Base-by-base conservation (phyloP, 805 yeast species). In the Candida vaughaniae region DNA sequence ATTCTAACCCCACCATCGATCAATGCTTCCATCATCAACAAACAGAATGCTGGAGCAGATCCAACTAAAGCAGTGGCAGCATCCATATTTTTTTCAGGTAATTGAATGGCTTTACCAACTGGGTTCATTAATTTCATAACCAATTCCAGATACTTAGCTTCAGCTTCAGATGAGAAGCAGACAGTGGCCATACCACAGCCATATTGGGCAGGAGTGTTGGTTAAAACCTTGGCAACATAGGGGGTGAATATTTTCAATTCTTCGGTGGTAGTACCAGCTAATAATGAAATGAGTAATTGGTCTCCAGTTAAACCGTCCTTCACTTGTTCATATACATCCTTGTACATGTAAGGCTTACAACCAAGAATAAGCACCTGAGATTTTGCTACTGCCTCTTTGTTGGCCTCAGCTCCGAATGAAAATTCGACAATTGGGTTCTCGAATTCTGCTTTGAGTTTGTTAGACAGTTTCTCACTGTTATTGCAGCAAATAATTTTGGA, bases 41-140 rank as follows among this genome's bases (percentile, higher is more conserved):
- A 71, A 35, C 87, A 85, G 59, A 91, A 93, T 0, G 99, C 99
- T 1, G 98, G 97, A 1, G 96, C 99, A 1, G 96, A 87, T 1
- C 99, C 99, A 39, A 93, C 88, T 32, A 93, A 72, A 0, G 96
- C 85, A 6, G 98, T 91, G 27, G 96, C 95, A 3, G 91, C 96
- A 57, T 93, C 98, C 89, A 91, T 89, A 62, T 88, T 85, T 58
- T 84, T 83, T 62, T 93, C 99, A 17, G 90, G 91, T 29, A 85
- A 64, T 48, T 75, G 78, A 41, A 78, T 62, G 15, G 82, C 82
- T 47, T 73, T 71, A 5, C 93, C 93, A 37, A 84, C 80, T 23
- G 87, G 79, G 31, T 73, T 65, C 22, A 82, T 69, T 40, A 85
- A 63, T 30, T 68, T 62, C 71, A 70, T 64, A 45, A 71, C 79